Evolutionary conservation across 2,329 filamentous ascomycete genomes (phyloP).

Genomic region (Fusarium euwallaceae): DNA sequence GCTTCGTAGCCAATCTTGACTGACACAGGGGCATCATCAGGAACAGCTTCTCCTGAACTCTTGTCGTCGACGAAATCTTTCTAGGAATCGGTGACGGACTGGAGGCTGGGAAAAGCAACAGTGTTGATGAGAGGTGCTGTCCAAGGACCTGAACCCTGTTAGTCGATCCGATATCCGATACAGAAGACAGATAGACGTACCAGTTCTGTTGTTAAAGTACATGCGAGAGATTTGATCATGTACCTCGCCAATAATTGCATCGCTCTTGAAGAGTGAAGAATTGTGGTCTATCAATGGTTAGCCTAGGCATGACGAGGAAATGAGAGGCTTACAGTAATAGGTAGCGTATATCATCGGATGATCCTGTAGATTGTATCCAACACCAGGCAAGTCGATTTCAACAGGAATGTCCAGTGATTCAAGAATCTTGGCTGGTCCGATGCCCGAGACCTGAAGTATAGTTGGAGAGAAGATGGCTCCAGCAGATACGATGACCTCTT

Average conservation of each 20-base stretch:
- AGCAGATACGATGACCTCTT: conserved; percentile 27
- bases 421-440: conserved; percentile 14
- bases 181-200: background rate
- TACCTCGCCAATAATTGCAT: conserved; percentile 17
- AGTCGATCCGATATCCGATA: background rate
- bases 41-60: conserved; percentile 6
- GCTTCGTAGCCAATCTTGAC: conserved; percentile 18
- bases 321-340: conserved; percentile 9
- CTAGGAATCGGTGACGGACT: conserved; percentile 8
- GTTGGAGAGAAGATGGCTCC: conserved; percentile 25
- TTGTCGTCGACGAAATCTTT: conserved; percentile 3
- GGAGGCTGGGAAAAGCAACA: conserved; percentile 15
- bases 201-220: conserved; percentile 24
- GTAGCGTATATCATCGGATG: conserved; percentile 24
- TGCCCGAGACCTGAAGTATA: conserved; percentile 27
- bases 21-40: background rate
- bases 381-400: conserved; percentile 18
- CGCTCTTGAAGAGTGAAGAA: conserved; percentile 17
- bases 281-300: conserved; percentile 15
- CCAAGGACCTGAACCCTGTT: conserved; percentile 15
- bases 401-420: conserved; percentile 4
- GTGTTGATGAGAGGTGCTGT: conserved; percentile 31
- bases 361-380: conserved; percentile 30
- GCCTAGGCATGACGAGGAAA: background rate
- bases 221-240: conserved; percentile 9